Evolutionary conservation across 495 filamentous ascomycete genomes (phyloP).

Genomic region (Diplogelasinospora grovesii): DNA sequence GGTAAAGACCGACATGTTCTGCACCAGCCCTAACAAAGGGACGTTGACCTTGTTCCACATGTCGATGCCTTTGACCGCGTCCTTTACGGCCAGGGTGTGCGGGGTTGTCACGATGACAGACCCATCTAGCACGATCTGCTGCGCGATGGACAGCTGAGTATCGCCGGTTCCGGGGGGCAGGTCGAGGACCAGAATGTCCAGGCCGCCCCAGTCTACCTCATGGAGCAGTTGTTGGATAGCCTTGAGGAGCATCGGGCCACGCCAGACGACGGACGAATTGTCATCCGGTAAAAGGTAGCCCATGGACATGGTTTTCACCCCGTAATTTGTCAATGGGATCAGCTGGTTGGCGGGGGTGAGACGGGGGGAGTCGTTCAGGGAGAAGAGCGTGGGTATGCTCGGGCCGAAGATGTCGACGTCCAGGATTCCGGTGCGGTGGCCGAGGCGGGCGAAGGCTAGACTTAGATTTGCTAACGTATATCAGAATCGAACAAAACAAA

Average conservation of each 20-base stretch:
- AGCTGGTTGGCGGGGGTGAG: conserved; percentile 69
- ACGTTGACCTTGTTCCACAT: conserved; percentile 87
- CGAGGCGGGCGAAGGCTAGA: conserved; percentile 72
- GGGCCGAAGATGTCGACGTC: conserved; percentile 97
- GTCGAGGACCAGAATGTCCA: conserved; percentile 83
- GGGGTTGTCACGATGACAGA: conserved; percentile 85
- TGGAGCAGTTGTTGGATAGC: conserved; percentile 92
- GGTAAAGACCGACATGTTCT: conserved; percentile 87
- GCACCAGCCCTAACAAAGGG: conserved; percentile 75
- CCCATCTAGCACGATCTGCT: conserved; percentile 82
- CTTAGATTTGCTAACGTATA: conserved; percentile 68
- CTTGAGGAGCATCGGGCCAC: conserved; percentile 96
- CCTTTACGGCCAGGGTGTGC: conserved; percentile 81
- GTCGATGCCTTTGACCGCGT: conserved; percentile 81
- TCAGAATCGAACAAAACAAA: too few species aligned
- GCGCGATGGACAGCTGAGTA: conserved; percentile 85
- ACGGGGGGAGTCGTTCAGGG: conserved; percentile 62
- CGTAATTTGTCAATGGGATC: conserved; percentile 87
- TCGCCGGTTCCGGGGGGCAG: conserved; percentile 93
- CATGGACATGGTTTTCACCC: conserved; percentile 97
- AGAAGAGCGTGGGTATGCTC: conserved; percentile 83
- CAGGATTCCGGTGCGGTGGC: conserved; percentile 76
- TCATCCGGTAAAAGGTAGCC: conserved; percentile 79
- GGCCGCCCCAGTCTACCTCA: conserved; percentile 77
- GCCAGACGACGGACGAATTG: conserved; percentile 83